Conservation (phyloP, 306 rosid genomes). For the Purshia tridentata region DNA sequence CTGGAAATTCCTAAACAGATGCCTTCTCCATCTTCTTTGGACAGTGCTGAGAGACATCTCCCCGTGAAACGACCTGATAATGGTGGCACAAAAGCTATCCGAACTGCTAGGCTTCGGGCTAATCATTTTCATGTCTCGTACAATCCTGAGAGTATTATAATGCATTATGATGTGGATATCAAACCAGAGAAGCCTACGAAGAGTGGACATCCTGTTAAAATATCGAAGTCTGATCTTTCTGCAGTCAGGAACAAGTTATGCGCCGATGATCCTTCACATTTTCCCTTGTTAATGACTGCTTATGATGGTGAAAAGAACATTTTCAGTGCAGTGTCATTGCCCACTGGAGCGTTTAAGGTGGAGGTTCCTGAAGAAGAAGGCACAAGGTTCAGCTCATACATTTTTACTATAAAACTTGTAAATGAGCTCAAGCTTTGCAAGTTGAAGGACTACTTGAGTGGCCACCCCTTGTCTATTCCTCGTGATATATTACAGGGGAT, state of each 20-base stretch:
- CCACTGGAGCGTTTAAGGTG: constrained; percentile 53
- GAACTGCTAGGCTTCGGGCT: constrained; percentile 36
- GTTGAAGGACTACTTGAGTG: constrained; percentile 56
- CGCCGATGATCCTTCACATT: constrained; percentile 40
- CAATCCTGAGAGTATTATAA: constrained; percentile 41
- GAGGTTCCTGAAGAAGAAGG: constrained; percentile 55
- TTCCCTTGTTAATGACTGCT: constrained; percentile 59
- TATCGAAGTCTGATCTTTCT: constrained; percentile 50
- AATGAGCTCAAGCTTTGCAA: constrained; percentile 45
- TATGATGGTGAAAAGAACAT: constrained; percentile 70
- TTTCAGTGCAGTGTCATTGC: constrained; percentile 57
- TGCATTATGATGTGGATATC: constrained; percentile 57
- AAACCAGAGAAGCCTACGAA: constrained; percentile 39
- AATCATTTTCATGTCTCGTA: constrained; percentile 55
- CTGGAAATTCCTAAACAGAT: constrained; percentile 22
- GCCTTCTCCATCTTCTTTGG: constrained; percentile 4
- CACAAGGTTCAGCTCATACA: constrained; percentile 34
- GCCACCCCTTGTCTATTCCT: constrained; percentile 39
- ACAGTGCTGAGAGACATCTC: constrained; percentile 16
- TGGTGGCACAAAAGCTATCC: constrained; percentile 43
- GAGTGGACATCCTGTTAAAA: constrained; percentile 40
- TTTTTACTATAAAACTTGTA: constrained; percentile 43
- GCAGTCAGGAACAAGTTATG: constrained; percentile 52
- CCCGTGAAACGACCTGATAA: constrained; percentile 63
- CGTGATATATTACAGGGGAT: constrained; percentile 73